These are phyloP conservation scores for Thielaviopsis euricoi DNA, from an alignment of 2,329 filamentous ascomycete genomes.

Conservation along the genomic window DNA sequence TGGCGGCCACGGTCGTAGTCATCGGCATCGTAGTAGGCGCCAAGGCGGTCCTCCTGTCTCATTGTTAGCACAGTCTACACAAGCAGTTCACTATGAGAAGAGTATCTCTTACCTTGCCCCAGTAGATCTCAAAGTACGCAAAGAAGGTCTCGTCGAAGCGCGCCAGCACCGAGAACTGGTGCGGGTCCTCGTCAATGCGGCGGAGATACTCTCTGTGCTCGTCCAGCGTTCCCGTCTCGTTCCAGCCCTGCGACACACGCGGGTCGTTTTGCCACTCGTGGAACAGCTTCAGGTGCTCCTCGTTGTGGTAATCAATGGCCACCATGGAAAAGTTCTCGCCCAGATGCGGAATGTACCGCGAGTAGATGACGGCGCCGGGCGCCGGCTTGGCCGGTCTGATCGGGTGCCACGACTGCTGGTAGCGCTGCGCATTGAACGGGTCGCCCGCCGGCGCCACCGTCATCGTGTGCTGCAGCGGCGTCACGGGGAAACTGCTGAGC, in stretches of 20 bases:
- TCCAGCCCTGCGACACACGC: slow-evolving; percentile 65
- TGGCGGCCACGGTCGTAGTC: slow-evolving; percentile 43
- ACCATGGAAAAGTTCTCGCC: slow-evolving; percentile 63
- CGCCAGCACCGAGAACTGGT: slow-evolving; percentile 53
- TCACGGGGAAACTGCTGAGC: slow-evolving; percentile 30
- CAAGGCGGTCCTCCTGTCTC: slow-evolving; percentile 37
- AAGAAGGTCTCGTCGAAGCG: slow-evolving; percentile 56
- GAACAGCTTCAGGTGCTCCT: slow-evolving; percentile 52
- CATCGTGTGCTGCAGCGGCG: slow-evolving; percentile 30
- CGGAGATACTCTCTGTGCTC: slow-evolving; percentile 58
- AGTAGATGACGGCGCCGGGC: slow-evolving; percentile 57
- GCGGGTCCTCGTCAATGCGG: slow-evolving; percentile 52
- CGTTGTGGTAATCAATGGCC: slow-evolving; percentile 49
- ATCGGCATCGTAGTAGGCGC: slow-evolving; percentile 36
- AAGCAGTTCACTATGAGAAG: neutral
- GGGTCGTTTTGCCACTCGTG: slow-evolving; percentile 74
- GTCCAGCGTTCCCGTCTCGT: slow-evolving; percentile 59
- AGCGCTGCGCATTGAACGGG: slow-evolving; percentile 23
- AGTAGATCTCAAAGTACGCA: slow-evolving; percentile 69
- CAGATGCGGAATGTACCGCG: slow-evolving; percentile 61
- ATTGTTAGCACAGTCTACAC: neutral
- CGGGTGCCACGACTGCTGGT: slow-evolving; percentile 48
- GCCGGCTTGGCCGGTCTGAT: slow-evolving; percentile 54
- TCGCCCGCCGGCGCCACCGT: slow-evolving; percentile 24
- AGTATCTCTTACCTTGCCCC: slow-evolving; percentile 37